Evolutionary conservation across 129 eudicot species (phyloP), one percentile per base, ranked within the genome.

Genomic region (Logfia minima): DNA sequence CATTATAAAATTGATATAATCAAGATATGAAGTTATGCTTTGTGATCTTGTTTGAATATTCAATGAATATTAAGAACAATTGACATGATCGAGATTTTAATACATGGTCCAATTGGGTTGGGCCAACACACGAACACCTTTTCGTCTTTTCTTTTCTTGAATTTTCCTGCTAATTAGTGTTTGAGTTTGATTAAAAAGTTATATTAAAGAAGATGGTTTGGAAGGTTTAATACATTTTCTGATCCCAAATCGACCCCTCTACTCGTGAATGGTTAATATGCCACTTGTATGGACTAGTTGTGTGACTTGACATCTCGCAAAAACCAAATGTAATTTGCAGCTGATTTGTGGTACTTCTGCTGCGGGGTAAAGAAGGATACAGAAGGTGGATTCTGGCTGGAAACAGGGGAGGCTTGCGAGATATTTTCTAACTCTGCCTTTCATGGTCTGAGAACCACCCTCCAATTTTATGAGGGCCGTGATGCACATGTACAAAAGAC

Each of bases 391-490:
- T 84, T 73, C 81, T 92, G 98, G 98, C 61, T 63, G 45, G 85
- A 72, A 55, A 84, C 79, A 34, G 90, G 82, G 48, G 87, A 86
- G 22, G 64, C 88, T 17, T 66, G 78, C 70, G 80, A 84, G 68
- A 80, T 86, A 60, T 85, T 80, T 76, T 78, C 86, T n/a, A 75
- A 86, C 76, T 78, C 93, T 32, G 28, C 24, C 52, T 74, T 92
- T n/a, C 70, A 19, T 75, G 96, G 98, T 82, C 85, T 84, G 83
- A 86, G 92, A 75, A 83, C 87, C 18, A 90, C 96, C 39, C 80
- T 83, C 7, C 85, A 80, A 22, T 92, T 79, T 78, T 80, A 84
- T 52, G 87, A 88, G 81, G 88, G 86, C 35, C 72, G 29, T 32
- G 74, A 75, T 53, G 81, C 86, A 61, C 24, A 75, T 19, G 87